Conservation (phyloP, 129 eudicot species). For the Chrysanthemum makinoi region DNA sequence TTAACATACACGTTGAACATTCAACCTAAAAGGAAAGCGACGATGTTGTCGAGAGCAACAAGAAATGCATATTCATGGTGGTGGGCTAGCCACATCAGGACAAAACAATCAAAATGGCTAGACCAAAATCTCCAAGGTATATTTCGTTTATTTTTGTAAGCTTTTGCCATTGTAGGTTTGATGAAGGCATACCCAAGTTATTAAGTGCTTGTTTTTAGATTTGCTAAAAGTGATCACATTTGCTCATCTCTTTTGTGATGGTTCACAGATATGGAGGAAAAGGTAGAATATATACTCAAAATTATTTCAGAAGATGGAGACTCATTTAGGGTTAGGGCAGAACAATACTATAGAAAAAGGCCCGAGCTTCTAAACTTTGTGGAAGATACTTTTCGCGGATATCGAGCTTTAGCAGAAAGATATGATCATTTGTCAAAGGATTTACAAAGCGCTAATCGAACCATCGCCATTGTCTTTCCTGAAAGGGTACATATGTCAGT, state of each 20-base stretch:
- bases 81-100: conserved; percentile 81
- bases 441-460: conserved; percentile 65
- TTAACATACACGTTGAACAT: not conserved
- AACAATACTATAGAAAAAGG: conserved; percentile 63
- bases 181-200: not conserved
- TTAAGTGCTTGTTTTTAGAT: not conserved
- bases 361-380: conserved; percentile 59
- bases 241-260: not conserved
- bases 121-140: conserved; percentile 62
- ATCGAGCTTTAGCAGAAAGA: conserved; percentile 70
- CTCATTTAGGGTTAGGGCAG: conserved; percentile 58
- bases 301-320: conserved; percentile 71
- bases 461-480: conserved; percentile 58
- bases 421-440: conserved; percentile 65
- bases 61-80: conserved; percentile 78
- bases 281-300: conserved; percentile 50
- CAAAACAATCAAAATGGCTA: conserved; percentile 79
- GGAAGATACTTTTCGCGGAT: conserved; percentile 58
- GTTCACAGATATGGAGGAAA: conserved; percentile 67
- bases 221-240: not conserved
- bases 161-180: not conserved
- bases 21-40: not conserved
- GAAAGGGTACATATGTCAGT: conserved; percentile 53
- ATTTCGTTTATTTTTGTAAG: not conserved
- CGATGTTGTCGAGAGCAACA: conserved; percentile 66